Conservation (phyloP, 495 filamentous ascomycete species). For the Podospora appendiculata region DNA sequence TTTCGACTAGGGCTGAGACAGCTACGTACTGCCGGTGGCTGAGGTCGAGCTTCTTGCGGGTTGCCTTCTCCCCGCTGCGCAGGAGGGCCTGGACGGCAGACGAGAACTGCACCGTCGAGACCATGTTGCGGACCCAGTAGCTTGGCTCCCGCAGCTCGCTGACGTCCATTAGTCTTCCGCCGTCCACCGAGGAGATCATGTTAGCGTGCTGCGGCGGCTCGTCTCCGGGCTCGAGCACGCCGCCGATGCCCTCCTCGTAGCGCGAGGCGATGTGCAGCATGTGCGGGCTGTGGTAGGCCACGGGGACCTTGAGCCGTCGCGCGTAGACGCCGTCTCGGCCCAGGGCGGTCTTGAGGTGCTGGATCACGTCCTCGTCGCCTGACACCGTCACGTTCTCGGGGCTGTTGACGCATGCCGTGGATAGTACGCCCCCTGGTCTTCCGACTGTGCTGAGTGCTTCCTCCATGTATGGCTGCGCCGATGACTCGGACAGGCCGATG, state of each 20-base stretch:
- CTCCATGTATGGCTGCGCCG: slow-evolving; percentile 16
- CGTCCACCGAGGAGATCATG: slow-evolving; percentile 32
- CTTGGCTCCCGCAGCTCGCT: slow-evolving; percentile 4
- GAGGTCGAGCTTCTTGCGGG: no score
- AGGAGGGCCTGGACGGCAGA: slow-evolving; percentile 22
- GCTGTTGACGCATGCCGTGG: slow-evolving; percentile 39
- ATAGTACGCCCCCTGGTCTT: neutral
- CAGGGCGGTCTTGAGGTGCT: slow-evolving; percentile 18
- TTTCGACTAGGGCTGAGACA: slow-evolving; percentile 35
- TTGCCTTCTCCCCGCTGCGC: neutral
- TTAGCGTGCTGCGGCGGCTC: neutral
- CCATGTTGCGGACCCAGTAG: slow-evolving; percentile 42
- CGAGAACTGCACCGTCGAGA: slow-evolving; percentile 36
- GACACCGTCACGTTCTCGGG: slow-evolving; percentile 37
- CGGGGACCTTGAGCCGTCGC: slow-evolving; percentile 25
- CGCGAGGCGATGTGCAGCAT: slow-evolving; percentile 30
- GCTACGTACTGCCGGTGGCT: neutral
- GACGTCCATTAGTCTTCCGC: slow-evolving; percentile 15
- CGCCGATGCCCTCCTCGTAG: slow-evolving; percentile 22
- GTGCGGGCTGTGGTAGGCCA: slow-evolving; percentile 35
- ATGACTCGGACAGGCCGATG: slow-evolving; percentile 23
- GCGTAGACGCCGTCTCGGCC: slow-evolving; percentile 34
- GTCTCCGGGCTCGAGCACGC: neutral
- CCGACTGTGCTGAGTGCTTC: no score
- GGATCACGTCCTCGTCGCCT: slow-evolving; percentile 29